Evolutionary conservation across 257 asterid species (phyloP).

Genomic region (Anisodus tanguticus): DNA sequence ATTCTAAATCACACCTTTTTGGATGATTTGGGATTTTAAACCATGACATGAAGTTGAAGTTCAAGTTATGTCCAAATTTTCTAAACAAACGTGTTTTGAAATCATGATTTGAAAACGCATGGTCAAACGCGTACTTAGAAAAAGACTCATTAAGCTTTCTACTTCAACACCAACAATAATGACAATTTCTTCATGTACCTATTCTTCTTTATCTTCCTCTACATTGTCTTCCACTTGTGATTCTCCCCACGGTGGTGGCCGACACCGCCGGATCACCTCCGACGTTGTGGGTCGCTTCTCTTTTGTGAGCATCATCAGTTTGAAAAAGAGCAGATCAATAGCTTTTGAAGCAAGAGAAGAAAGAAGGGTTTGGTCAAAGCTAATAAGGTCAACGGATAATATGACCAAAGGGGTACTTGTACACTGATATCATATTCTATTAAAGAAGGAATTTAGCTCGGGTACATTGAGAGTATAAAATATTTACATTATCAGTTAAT

Average conservation of each 20-base stretch:
- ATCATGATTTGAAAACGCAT: no score
- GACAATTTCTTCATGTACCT: conserved; percentile 9
- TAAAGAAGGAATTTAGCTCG: no score
- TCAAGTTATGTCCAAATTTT: no score
- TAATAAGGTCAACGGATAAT: conserved; percentile 37
- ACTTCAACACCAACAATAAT: conserved; percentile 32
- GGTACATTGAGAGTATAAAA: no score
- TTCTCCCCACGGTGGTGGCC: conserved; percentile 39
- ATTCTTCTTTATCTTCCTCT: conserved; percentile 38
- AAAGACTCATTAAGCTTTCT: conserved; percentile 48
- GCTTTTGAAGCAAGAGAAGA: conserved; percentile 56
- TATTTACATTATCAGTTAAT: no score
- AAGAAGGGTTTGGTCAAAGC: conserved; percentile 66
- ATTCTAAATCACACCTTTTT: no score
- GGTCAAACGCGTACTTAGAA: no score
- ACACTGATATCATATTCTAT: neutral
- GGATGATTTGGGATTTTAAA: no score
- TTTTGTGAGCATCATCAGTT: neutral
- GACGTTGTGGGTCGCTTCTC: conserved; percentile 45
- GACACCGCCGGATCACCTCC: conserved; percentile 47
- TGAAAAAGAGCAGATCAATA: conserved; percentile 66
- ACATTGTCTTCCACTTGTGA: conserved; percentile 37
- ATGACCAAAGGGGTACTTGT: conserved; percentile 34
- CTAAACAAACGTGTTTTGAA: no score
- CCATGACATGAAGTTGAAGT: no score